A percentile compares a stretch with the other conserved stretches of the same genome.
Conservation (phyloP, 148 eudicot species). For the Oxyria digyna region DNA sequence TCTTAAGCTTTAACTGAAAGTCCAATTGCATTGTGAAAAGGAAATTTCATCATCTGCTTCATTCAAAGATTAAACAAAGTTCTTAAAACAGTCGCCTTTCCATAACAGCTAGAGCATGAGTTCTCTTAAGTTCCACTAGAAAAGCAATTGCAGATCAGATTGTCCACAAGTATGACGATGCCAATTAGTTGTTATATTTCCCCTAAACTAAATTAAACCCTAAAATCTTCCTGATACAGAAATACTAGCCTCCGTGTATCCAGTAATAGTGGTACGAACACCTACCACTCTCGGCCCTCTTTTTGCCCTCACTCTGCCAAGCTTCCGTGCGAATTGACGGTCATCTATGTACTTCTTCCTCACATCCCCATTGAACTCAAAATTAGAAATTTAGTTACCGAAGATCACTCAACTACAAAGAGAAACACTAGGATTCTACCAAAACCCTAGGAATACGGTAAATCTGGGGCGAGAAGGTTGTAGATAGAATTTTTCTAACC, state of each 20-base stretch:
- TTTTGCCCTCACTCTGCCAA: background rate
- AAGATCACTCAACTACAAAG: background rate
- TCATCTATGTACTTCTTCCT: background rate
- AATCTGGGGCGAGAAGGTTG: background rate
- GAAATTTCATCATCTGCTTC: too few relatives aligned
- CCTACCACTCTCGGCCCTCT: background rate
- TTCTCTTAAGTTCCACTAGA: background rate
- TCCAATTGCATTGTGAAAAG: too few relatives aligned
- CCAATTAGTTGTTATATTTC: background rate
- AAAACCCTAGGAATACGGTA: background rate
- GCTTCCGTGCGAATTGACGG: background rate
- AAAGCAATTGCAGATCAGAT: background rate
- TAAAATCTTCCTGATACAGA: background rate
- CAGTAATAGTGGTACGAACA: background rate
- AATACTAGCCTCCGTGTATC: background rate
- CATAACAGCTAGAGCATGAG: background rate
- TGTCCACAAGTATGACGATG: background rate
- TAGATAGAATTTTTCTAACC: constrained; percentile 20
- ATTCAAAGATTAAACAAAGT: background rate
- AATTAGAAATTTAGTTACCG: background rate
- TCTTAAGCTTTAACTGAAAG: too few relatives aligned
- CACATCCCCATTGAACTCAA: constrained; percentile 1
- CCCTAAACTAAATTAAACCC: background rate
- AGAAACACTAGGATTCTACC: background rate
- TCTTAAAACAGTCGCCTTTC: background rate